Base-by-base conservation (phyloP, 163 green algal species). In the Coccomyxa subellipsoidea region DNA sequence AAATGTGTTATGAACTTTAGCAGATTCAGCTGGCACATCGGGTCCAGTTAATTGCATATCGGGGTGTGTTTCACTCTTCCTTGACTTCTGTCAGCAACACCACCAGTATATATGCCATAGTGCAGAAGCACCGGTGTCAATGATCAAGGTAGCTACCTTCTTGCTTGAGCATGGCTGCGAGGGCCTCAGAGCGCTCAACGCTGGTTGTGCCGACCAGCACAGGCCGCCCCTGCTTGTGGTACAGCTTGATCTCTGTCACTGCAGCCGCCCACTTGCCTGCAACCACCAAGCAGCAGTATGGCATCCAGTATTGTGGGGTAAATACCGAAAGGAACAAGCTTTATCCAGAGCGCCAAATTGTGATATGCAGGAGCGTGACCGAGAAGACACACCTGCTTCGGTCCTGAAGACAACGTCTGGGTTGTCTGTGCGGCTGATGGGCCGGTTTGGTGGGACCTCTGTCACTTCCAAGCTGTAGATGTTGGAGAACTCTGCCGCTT, bases 141-240 rank as follows among this genome's bases (percentile, higher is more conserved):
- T 59, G 5, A 59, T 59, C 47, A 8, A 2, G 47, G 23, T 73
- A n/a, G n/a, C n/a, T 34, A 73, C 66, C 66, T 73, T 73, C 66
- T 36, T 73, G 66, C 66, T 73, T 73, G 66, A 73, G 66, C 66
- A 73, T 73, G 21, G 66, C 66, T 38, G 91, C 94, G 35, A 99
- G 87, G 36, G 84, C 70, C 91, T 99, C 97, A 73, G 87, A 95
- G 82, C 92, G 93, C 90, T 99, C 96, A 80, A 99, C 96, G 59
- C 83, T 94, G 10, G 96, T 98, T 10, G 96, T 99, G 59, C 96
- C 97, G 59, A 99, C 94, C 76, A 99, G 92, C 80, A 96, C 91
- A 2, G 95, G 95, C 37, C 94, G 89, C 15, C 94, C 94, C 3
- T 83, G 85, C 79, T 93, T 93, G 90, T 96, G 85, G 91, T 97